Percentiles rank a stretch among this genome's conserved stretches.
phyloP scores from a whole-genome alignment of 306 rosid genomes.

The Bauhinia variegata region DNA sequence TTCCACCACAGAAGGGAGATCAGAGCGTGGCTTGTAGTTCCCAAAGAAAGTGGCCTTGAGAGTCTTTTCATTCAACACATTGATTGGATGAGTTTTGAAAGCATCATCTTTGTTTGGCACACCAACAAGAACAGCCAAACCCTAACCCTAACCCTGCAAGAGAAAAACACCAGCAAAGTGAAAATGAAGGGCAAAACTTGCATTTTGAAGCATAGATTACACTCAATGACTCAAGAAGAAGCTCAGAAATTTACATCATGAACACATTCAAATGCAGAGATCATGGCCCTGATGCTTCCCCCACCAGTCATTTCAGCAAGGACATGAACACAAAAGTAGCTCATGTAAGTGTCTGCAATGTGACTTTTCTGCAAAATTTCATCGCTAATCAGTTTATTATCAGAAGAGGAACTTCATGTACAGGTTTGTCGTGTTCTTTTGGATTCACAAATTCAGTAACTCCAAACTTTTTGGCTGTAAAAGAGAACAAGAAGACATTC shows the following conservation, averaged over 20 bases:
- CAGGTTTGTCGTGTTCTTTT: constrained; percentile 43
- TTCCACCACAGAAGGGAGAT: constrained; percentile 45
- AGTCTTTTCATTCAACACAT: constrained; percentile 41
- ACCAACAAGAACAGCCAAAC: constrained; percentile 51
- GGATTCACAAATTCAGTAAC: constrained; percentile 51
- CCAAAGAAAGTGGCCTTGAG: constrained; percentile 48
- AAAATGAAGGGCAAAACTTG: too few species aligned
- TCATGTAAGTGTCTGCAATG: too few species aligned
- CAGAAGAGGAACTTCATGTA: constrained; percentile 57
- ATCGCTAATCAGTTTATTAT: too few species aligned
- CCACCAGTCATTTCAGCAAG: constrained; percentile 50
- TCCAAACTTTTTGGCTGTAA: constrained; percentile 51
- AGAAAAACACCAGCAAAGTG: too few species aligned
- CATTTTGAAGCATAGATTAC: too few species aligned
- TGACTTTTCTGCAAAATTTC: too few species aligned
- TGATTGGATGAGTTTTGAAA: constrained; percentile 44
- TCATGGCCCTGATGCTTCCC: constrained; percentile 43
- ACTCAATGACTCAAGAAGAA: not conserved
- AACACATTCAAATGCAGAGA: constrained; percentile 52
- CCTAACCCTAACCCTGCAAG: constrained; percentile 53
- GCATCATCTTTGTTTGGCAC: constrained; percentile 39
- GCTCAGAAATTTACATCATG: constrained; percentile 49
- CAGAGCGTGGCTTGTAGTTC: constrained; percentile 47
- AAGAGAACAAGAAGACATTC: too few species aligned
- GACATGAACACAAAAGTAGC: too few species aligned